Conservation (phyloP, 1,284 basidiomycete genomes). For the Trichosporon ovoides region DNA sequence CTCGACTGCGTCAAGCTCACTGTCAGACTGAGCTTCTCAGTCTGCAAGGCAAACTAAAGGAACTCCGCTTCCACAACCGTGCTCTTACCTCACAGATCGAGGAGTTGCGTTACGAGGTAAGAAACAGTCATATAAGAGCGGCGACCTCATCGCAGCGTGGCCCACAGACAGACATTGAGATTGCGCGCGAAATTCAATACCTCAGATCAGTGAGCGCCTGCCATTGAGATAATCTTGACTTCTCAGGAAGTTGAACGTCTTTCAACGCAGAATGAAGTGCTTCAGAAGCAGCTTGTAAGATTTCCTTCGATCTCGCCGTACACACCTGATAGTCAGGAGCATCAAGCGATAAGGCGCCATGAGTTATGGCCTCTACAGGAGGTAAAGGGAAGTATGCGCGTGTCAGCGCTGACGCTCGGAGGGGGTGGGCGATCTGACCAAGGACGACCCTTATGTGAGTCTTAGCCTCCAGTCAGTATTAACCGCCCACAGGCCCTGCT, state of each 20-base stretch:
- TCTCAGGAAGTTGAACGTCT: background rate
- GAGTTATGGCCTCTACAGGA: background rate
- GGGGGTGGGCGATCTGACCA: background rate
- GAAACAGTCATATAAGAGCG: background rate
- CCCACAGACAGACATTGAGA: background rate
- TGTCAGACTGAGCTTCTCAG: background rate
- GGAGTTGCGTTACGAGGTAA: slow-evolving; percentile 15
- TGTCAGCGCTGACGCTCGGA: background rate
- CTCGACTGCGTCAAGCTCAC: background rate
- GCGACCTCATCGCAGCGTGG: background rate
- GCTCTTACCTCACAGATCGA: slow-evolving; percentile 7
- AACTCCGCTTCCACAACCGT: slow-evolving; percentile 13
- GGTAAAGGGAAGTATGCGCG: background rate
- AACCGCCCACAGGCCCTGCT: background rate
- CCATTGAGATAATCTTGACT: background rate
- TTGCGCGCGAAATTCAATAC: background rate
- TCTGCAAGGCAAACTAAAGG: slow-evolving; percentile 16
- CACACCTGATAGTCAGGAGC: background rate
- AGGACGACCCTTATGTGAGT: slow-evolving; percentile 9
- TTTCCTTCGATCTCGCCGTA: too few relatives aligned
- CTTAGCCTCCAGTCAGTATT: background rate
- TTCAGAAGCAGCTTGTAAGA: background rate
- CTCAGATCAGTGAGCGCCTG: background rate
- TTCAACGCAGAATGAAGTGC: background rate
- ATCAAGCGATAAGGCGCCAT: background rate